Conservation (phyloP, 2,329 filamentous ascomycete species). For the Ceratocystis diversiconidia region DNA sequence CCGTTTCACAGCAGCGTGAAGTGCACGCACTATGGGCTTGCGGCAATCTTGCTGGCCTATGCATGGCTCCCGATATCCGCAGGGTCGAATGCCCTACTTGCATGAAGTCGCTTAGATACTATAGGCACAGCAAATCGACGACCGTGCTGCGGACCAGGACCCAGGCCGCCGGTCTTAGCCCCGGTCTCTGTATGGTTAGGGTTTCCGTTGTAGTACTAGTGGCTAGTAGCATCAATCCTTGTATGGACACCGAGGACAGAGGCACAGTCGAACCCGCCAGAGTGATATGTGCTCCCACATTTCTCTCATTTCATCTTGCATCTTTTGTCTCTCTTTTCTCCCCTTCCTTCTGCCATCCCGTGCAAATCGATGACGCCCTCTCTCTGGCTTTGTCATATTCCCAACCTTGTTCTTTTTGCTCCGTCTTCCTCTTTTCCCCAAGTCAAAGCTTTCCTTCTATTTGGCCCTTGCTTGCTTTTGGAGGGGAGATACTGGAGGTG, state of each 20-base stretch:
- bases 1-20: background rate
- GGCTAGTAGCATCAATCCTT: background rate
- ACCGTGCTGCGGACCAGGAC: background rate
- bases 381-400: background rate
- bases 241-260: background rate
- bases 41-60: background rate
- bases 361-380: background rate
- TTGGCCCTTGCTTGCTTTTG: background rate
- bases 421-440: background rate
- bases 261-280: background rate
- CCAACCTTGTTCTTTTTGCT: slow-evolving; percentile 1
- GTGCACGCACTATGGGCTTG: background rate
- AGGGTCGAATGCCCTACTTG: no score
- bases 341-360: background rate
- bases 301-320: background rate
- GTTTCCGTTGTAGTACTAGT: background rate
- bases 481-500: background rate
- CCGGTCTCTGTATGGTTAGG: background rate
- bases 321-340: background rate
- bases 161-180: background rate
- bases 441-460: background rate
- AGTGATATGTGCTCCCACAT: background rate
- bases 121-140: background rate
- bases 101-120: no score
- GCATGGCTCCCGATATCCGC: background rate